Base-by-base conservation (phyloP, 495 filamentous ascomycete species). In the Staphylotrichum longicolle region DNA sequence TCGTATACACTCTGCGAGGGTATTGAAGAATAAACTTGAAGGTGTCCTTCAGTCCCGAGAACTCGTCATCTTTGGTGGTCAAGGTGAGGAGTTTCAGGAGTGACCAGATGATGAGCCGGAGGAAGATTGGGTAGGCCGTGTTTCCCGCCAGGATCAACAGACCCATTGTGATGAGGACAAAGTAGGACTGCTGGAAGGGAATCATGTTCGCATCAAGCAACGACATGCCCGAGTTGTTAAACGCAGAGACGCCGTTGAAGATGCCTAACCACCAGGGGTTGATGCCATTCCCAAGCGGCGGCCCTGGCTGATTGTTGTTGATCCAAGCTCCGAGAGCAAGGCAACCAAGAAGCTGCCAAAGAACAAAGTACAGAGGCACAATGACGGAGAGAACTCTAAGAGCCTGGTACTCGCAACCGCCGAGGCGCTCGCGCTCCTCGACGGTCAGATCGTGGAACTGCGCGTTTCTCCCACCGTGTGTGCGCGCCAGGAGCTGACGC, bases 211-310 rank as follows among this genome's bases (percentile, higher is more conserved):
- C 78, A 71, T 96, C 91, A 46, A 96, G 71, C 37, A 96, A 81
- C 14, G 84, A 86, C 91, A 96, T 93, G 32, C 91, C 91, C 30
- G 84, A 89, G 68, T 96, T 96, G 65, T 91, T 93, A 73, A 96
- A 96, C 2, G 89, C 91, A 46, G 87, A 91, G n/a, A 84, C 79
- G 44, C 83, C 83, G 65, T 88, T 86, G 74, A 90, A 91, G 40
- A 85, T 80, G 14, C 87, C 87, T 48, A 84, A 77, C 87, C 87
- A 91, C 80, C 80, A 84, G 33, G 77, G 75, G 42, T 74, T 73
- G 11, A 89, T 78, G 2, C 88, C 90, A 70, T 95, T 94, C 34
- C 67, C 70, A 15, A 77, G 70, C 0, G 90, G 77, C 12, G 83
- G 70, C 46, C 78, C 77, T 4, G 86, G 77, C 53, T 80, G 77